phyloP scores from a whole-genome alignment of 1,284 basidiomycete genomes.

The Pulveroboletus sp. region DNA sequence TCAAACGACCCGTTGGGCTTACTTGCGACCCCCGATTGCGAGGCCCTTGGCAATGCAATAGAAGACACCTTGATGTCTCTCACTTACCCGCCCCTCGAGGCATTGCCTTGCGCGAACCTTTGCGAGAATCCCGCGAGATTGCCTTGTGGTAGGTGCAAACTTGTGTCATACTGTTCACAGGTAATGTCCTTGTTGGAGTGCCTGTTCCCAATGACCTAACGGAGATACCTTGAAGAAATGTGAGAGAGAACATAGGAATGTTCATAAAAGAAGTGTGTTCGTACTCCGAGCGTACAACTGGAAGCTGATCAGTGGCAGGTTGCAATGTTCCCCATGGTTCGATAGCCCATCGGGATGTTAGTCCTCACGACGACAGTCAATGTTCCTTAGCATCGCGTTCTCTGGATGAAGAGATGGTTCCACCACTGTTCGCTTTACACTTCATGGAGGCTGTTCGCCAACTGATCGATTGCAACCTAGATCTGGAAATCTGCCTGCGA shows the following conservation, averaged over 20 bases:
- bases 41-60: constrained; percentile 19
- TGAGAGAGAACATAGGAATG: constrained; percentile 15
- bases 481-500: constrained; percentile 15
- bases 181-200: constrained; percentile 10
- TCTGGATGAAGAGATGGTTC: not conserved
- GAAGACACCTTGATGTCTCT: constrained; percentile 19
- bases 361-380: not conserved
- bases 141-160: constrained; percentile 37
- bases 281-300: not conserved
- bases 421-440: constrained; percentile 19
- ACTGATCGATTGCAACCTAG: constrained; percentile 7
- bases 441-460: not conserved
- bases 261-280: constrained; percentile 23
- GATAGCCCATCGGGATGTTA: not conserved
- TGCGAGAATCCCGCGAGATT: constrained; percentile 31
- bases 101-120: constrained; percentile 25
- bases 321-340: constrained; percentile 9
- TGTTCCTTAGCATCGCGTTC: not conserved
- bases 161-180: constrained; percentile 45
- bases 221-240: constrained; percentile 22
- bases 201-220: not conserved
- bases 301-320: constrained; percentile 16
- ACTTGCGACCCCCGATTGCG: constrained; percentile 21
- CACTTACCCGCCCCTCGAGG: constrained; percentile 19
- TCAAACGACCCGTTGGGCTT: constrained; percentile 24